Conservation (phyloP, 176 grass and related monocot species). For the Elymus sibiricus region DNA sequence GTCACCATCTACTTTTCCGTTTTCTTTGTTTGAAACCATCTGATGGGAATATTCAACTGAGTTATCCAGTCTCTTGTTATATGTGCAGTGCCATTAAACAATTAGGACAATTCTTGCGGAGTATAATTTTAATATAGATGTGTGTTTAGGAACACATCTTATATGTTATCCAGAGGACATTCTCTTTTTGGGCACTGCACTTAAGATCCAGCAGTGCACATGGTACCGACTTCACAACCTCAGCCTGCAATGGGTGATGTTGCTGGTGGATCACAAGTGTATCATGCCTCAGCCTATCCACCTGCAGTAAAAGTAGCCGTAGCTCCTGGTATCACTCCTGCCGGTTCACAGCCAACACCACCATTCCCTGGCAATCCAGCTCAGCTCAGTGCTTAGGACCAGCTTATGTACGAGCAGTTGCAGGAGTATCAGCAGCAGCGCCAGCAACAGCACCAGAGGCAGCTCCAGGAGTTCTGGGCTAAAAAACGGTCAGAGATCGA, state of each 20-base stretch:
- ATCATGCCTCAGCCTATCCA: conserved; percentile 29
- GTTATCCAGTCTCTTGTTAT: no score
- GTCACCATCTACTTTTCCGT: no score
- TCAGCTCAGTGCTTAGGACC: background rate
- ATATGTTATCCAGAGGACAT: no score
- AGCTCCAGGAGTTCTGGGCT: conserved; percentile 2
- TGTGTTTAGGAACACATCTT: no score
- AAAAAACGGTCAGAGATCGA: background rate
- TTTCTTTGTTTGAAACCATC: no score
- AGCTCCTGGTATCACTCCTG: background rate
- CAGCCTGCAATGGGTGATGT: conserved; percentile 32
- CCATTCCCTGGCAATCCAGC: no score
- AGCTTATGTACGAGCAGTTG: background rate
- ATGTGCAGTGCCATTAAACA: no score
- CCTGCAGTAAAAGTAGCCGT: conserved; percentile 6
- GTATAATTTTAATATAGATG: no score
- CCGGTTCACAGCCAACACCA: background rate
- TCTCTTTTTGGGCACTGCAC: no score
- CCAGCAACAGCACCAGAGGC: background rate
- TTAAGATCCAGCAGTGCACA: no score
- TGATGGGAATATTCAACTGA: no score
- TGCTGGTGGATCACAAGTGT: conserved; percentile 43
- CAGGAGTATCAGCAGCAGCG: background rate
- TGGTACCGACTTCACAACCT: background rate
- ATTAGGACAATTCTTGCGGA: no score